These are phyloP conservation scores for Pythium monospermum DNA, from an alignment of 352 stramenopile genomes.

Conservation along the genomic window DNA sequence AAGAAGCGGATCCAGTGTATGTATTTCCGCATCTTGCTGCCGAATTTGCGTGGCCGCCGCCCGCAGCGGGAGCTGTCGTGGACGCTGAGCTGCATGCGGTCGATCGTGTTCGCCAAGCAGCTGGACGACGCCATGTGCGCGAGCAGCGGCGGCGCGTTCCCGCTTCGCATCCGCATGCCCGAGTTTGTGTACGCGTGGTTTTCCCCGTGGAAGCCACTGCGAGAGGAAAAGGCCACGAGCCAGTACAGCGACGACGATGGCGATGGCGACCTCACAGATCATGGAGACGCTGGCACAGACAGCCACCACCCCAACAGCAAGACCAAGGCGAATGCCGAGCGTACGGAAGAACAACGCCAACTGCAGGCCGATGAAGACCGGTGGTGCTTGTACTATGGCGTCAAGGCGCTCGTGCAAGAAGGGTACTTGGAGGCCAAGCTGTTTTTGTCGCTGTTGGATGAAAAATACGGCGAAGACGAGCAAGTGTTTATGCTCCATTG, in stretches of 20 bases:
- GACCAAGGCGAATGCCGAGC: slow-evolving; percentile 12
- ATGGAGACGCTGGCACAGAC: neutral
- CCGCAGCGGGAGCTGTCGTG: slow-evolving; percentile 75
- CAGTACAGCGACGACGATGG: slow-evolving; percentile 3
- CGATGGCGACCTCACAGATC: slow-evolving; percentile 23
- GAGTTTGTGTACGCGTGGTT: slow-evolving; percentile 94
- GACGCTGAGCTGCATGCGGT: slow-evolving; percentile 88
- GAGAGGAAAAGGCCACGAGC: slow-evolving; percentile 43
- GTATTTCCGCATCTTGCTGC: slow-evolving; percentile 88
- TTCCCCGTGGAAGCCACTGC: slow-evolving; percentile 52
- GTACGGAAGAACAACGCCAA: slow-evolving; percentile 33
- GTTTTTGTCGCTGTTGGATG: slow-evolving; percentile 89
- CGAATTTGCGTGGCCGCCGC: slow-evolving; percentile 78
- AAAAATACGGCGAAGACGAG: slow-evolving; percentile 91
- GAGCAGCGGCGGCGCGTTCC: slow-evolving; percentile 35
- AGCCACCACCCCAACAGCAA: neutral
- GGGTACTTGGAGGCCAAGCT: slow-evolving; percentile 88
- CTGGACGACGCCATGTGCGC: slow-evolving; percentile 74
- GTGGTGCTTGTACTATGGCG: slow-evolving; percentile 93
- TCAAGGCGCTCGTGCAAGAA: slow-evolving; percentile 78
- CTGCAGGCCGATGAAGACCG: slow-evolving; percentile 82
- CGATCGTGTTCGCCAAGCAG: slow-evolving; percentile 87
- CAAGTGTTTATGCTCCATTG: slow-evolving; percentile 89
- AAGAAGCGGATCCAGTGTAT: slow-evolving; percentile 77
- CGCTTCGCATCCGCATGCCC: slow-evolving; percentile 80